Evolutionary conservation across 495 filamentous ascomycete species (phyloP).

Genomic region (Cryomyces minteri): DNA sequence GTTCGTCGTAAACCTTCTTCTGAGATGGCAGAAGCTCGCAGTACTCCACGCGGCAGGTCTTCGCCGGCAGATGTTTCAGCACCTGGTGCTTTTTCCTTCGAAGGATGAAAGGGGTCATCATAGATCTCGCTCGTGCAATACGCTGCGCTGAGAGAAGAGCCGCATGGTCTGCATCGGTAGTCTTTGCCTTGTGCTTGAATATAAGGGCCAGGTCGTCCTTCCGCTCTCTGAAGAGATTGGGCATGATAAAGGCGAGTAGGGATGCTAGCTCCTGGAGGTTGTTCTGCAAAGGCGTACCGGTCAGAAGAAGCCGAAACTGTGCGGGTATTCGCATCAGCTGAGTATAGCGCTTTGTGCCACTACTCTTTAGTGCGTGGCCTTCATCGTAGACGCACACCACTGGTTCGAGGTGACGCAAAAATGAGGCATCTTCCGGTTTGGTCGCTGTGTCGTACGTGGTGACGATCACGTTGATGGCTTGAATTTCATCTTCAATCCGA

Average conservation of each 20-base stretch:
- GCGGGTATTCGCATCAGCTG: slow-evolving; percentile 62
- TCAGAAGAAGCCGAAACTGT: slow-evolving; percentile 66
- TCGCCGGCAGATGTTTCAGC: slow-evolving; percentile 69
- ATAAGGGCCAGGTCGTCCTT: slow-evolving; percentile 60
- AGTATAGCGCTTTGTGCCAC: slow-evolving; percentile 59
- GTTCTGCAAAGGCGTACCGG: slow-evolving; percentile 90
- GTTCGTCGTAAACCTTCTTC: slow-evolving; percentile 46
- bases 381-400: slow-evolving; percentile 74
- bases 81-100: slow-evolving; percentile 91
- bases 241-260: slow-evolving; percentile 80
- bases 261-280: slow-evolving; percentile 83
- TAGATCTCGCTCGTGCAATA: slow-evolving; percentile 68
- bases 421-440: slow-evolving; percentile 46
- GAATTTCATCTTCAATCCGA: slow-evolving; percentile 39
- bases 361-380: slow-evolving; percentile 81
- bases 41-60: slow-evolving; percentile 56
- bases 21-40: slow-evolving; percentile 60
- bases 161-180: slow-evolving; percentile 45
- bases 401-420: slow-evolving; percentile 43
- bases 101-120: slow-evolving; percentile 87
- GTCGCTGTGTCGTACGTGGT: slow-evolving; percentile 71
- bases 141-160: slow-evolving; percentile 70
- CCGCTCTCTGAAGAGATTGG: slow-evolving; percentile 54
- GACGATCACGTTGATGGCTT: slow-evolving; percentile 63
- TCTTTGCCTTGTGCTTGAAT: slow-evolving; percentile 81